Base-by-base conservation (phyloP, 2,329 filamentous ascomycete species). In the Neofusicoccum sp. region DNA sequence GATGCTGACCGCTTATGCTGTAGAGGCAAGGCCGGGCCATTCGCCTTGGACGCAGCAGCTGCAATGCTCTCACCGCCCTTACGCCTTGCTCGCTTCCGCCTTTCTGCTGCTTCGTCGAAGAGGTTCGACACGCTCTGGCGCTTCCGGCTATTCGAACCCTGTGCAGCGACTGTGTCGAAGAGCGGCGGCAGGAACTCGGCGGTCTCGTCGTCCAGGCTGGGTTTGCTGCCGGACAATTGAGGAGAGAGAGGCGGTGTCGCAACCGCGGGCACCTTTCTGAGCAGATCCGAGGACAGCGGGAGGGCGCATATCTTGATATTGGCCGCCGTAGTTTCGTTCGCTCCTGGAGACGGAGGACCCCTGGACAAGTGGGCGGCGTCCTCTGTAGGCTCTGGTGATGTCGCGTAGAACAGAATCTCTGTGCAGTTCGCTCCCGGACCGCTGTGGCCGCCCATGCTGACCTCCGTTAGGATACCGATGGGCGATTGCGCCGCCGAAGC, bases 41-140 rank as follows among this genome's bases (percentile, higher is more conserved):
- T 12, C 0, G 65, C 67, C 61, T 70, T 72, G 14, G 74, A 66
- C 9, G 78, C 76, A 3, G 78, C 76, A 7, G 76, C 78, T 2
- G 78, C 67, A 3, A 81, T 68, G 30, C 75, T 73, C 59, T 76
- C 72, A 1, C 79, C 79, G 3, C 77, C 78, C 9, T 73, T 72
- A 14, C 74, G 69, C 33, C 73, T 74, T 1, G 77, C 75, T 58
- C 77, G 77, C 49, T 72, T 75, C 3, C 75, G 73, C 3, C 74
- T 75, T 48, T 78, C 72, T 1, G 73, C 72, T 3, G 80, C 80
- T 66, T 79, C 76, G 49, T 82, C 78, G 54, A 83, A 81, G 3
- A 81, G 68, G 34, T 78, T 74, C 6, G 67, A 68, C 12, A 74
- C 67, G 24, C 72, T 74, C 58, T 75, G 78, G 14, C 78, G 74